Percentiles rank a stretch among this genome's conserved stretches.
Conservation (phyloP, 805 yeast genomes). For the Geotrichum ghanense region DNA sequence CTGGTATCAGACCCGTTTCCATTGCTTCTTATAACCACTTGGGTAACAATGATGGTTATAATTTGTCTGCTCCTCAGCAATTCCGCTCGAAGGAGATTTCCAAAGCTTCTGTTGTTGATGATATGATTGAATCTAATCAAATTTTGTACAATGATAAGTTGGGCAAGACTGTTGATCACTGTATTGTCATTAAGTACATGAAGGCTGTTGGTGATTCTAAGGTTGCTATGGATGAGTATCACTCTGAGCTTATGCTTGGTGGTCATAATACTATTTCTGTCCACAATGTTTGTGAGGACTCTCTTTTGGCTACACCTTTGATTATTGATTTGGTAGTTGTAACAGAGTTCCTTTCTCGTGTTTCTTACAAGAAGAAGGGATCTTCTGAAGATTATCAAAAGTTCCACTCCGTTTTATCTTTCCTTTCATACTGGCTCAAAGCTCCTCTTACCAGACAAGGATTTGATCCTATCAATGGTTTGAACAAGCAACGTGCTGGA, state of each 20-base stretch:
- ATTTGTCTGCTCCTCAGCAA: constrained; percentile 83
- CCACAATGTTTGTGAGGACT: constrained; percentile 95
- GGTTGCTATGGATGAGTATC: constrained; percentile 98
- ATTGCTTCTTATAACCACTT: constrained; percentile 93
- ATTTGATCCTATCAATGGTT: constrained; percentile 79
- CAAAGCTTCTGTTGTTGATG: constrained; percentile 86
- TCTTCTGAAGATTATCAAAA: constrained; percentile 40
- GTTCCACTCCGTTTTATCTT: constrained; percentile 76
- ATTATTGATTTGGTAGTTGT: constrained; percentile 84
- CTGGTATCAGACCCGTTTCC: constrained; percentile 90
- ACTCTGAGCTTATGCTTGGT: constrained; percentile 93
- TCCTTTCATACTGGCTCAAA: constrained; percentile 90
- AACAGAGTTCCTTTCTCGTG: constrained; percentile 83
- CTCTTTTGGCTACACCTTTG: constrained; percentile 86
- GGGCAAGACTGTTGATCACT: constrained; percentile 78
- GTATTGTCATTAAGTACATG: constrained; percentile 88
- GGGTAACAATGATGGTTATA: constrained; percentile 94
- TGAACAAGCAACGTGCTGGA: constrained; percentile 90
- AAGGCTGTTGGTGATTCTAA: constrained; percentile 93
- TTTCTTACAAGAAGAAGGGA: constrained; percentile 54
- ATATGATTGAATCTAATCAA: constrained; percentile 79
- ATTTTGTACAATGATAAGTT: constrained; percentile 70
- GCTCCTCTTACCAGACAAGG: constrained; percentile 93
- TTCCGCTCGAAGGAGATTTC: constrained; percentile 93
- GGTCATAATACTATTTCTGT: constrained; percentile 92